Base-by-base conservation (phyloP, 169 alveolate species). In the Plasmodium malariae region DNA sequence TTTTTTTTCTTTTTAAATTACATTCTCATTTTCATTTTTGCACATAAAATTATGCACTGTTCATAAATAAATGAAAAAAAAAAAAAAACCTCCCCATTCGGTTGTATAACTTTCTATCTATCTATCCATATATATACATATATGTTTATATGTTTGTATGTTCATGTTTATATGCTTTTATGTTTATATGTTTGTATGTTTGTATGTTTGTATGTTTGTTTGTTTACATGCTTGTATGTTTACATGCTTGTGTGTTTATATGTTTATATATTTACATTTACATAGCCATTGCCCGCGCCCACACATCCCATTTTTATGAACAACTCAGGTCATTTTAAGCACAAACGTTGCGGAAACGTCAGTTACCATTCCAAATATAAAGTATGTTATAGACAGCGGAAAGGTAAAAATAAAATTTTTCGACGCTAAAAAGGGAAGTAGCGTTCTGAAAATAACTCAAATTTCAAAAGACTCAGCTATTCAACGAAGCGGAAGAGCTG, bases 341-440 rank as follows among this genome's bases (percentile, higher is more conserved):
- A 98, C 99, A 2, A 97, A 98, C 86, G 96, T 98, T 55, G 99
- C 99, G 7, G 99, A 98, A 94, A 98, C 99, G n/a, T 97, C 99
- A 4, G 95, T 98, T n/a, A 98, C 99, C 1, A 96, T 98, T 17
- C 98, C 99, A 17, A 97, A 97, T 34, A 96, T 98, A 30, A 92
- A 93, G 68, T 97, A 94, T 88, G 98, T 98, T 30, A 94, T 98
- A 24, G 99, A 98, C 92, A 93, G 97, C 37, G 99, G 99, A 2
- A 93, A 96, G 21, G 98, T 88, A 65, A 97, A 98, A 91, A 94
- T 94, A 89, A 94, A 96, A 71, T 60, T 78, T 43, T 97, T 95
- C 85, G 95, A 96, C 76, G 91, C 89, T 21, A 96, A 96, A 85
- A 93, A 90, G 72, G 96, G 97, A 54, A 94, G 97, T 69, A 98